Percentiles rank a stretch among this genome's conserved stretches.
Conservation (phyloP, 345 rosid species). For the Clarkia xantiana region DNA sequence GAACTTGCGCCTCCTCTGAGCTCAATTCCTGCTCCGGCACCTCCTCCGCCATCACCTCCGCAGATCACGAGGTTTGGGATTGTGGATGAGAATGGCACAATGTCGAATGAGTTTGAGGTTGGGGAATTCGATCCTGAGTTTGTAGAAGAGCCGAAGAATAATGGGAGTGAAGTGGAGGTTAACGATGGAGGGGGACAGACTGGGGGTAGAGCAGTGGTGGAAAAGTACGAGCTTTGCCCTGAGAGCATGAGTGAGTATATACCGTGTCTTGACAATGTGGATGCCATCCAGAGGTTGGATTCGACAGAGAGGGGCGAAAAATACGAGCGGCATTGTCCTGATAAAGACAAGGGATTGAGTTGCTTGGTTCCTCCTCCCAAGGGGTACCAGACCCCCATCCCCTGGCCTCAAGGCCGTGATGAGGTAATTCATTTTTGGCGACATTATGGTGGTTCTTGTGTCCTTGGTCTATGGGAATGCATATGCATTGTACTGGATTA, state of each 20-base stretch:
- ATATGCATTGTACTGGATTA: neutral
- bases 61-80: conserved; percentile 46
- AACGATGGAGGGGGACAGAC: neutral
- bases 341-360: conserved; percentile 41
- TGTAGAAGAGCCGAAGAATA: conserved; percentile 35
- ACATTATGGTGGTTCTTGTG: too few relatives aligned
- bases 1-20: neutral
- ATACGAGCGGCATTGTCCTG: conserved; percentile 81
- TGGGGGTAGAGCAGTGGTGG: conserved; percentile 6
- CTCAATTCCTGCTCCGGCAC: conserved; percentile 1
- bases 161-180: conserved; percentile 13
- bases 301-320: conserved; percentile 62
- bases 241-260: conserved; percentile 59
- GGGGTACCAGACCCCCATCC: conserved; percentile 57
- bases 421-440: conserved; percentile 33
- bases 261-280: conserved; percentile 79
- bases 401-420: conserved; percentile 92
- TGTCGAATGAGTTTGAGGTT: conserved; percentile 65
- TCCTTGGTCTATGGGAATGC: neutral
- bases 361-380: conserved; percentile 73
- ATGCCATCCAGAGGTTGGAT: conserved; percentile 41
- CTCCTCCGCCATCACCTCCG: conserved; percentile 5
- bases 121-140: conserved; percentile 61
- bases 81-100: conserved; percentile 64
- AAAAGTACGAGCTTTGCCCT: conserved; percentile 33